These are phyloP conservation scores for Ceratocystis smalleyi DNA, from an alignment of 2,329 filamentous ascomycete species.

Conservation along the genomic window DNA sequence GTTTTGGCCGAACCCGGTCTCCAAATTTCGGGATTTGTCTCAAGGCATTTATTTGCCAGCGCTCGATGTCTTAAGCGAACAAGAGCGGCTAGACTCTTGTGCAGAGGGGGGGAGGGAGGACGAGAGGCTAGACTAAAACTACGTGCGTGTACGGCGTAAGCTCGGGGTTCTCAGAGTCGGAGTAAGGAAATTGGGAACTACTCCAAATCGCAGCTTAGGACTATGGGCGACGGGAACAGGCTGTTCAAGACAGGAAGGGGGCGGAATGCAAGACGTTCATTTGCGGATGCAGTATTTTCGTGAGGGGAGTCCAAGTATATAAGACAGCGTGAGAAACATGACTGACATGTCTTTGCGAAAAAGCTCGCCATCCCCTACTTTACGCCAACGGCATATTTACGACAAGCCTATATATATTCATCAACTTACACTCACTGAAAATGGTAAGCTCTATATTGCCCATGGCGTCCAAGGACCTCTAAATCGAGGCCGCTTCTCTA, in stretches of 20 bases:
- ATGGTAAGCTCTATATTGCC: slow-evolving; percentile 1
- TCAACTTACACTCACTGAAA: neutral
- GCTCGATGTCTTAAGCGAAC: neutral
- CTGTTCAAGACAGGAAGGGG: neutral
- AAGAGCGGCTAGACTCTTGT: neutral
- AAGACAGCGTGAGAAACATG: neutral
- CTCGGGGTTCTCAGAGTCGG: slow-evolving; percentile 2
- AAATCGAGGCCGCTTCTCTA: neutral
- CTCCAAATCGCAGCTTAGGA: neutral
- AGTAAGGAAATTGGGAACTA: neutral
- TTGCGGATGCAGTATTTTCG: neutral
- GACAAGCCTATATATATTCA: neutral
- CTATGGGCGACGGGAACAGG: neutral
- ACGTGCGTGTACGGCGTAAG: neutral
- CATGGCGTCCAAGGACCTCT: neutral
- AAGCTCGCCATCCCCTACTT: neutral
- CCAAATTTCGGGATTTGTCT: neutral
- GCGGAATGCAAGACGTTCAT: neutral
- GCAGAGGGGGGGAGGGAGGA: neutral
- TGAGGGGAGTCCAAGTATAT: neutral
- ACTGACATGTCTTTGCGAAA: neutral
- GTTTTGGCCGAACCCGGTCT: neutral
- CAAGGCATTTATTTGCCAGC: neutral
- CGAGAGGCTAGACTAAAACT: neutral
- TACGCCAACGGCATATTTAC: neutral